Evolutionary conservation across 768 basidiomycete genomes (phyloP), one percentile per base, ranked within the genome.

Genomic region (Astraeus odoratus): DNA sequence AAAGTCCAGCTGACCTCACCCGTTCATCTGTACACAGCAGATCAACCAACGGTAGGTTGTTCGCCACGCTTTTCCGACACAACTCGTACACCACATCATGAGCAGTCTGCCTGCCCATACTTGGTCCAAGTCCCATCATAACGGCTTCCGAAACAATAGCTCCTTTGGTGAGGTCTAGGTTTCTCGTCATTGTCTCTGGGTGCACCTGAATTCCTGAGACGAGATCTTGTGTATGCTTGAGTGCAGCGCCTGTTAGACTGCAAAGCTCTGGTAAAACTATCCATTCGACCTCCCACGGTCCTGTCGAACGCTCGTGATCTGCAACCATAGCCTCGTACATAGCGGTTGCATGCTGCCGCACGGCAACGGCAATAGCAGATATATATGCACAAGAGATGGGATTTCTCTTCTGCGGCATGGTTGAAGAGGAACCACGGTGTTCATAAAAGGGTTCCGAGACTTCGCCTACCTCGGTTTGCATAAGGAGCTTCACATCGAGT

Each of bases 281-380:
- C 73, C 72, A 74, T 47, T 74, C 73, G n/a, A 73, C 69, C 51
- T 74, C 68, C 71, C 72, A 74, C 20, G 72, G 70, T 19, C 73
- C 73, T 2, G 71, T 73, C 34, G 71, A 68, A 16, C 73, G 64
- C 44, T 73, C 73, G 34, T 74, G 73, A 51, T 73, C 73, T 46
- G 68, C 71, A 3, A 73, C 70, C 69, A 74, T 68, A 10, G 69
- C 71, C 38, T 74, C 73, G 42, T 69, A 70, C 18, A 74, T 51
- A 10, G 69, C 58, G 1, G 62, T 43, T 30, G 65, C 61, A 18
- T 73, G 58, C 39, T 72, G 66, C 10, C 66, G 66, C 44, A 74
- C 65, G 15, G 65, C 68, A 18, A 67, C 61, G 18, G 66, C 55
- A 63, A 73, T 68, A 4, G 70, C 66, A 1, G 67, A 69, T 42